Conservation (phyloP, 2,329 filamentous ascomycete species). For the Colletotrichum lupini region DNA sequence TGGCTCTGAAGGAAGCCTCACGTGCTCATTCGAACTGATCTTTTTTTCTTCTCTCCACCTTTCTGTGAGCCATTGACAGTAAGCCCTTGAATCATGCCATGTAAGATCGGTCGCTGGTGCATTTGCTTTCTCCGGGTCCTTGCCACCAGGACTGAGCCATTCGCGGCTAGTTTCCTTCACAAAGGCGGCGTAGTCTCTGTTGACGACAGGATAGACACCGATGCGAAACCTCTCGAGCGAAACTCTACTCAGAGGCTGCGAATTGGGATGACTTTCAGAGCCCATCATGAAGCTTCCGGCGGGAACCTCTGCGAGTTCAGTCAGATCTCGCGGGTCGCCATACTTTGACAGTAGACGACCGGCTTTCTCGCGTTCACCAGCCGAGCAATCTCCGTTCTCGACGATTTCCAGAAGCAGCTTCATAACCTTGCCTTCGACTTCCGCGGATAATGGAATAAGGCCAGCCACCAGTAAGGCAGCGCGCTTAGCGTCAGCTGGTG, state of each 20-base stretch:
- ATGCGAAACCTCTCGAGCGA: not conserved
- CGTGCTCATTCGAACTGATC: not conserved
- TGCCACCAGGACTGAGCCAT: constrained; percentile 1
- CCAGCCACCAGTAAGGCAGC: constrained; percentile 13
- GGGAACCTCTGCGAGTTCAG: not conserved
- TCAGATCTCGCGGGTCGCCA: constrained; percentile 18
- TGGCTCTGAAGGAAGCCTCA: constrained; percentile 11
- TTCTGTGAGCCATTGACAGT: constrained; percentile 14
- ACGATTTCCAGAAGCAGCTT: not conserved
- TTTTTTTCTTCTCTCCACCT: not conserved
- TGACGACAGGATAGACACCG: constrained; percentile 13
- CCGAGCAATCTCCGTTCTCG: not conserved
- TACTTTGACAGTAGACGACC: constrained; percentile 7
- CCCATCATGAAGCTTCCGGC: constrained; percentile 17
- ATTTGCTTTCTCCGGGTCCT: not conserved
- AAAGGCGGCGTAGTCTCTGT: constrained; percentile 4
- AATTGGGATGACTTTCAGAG: constrained; percentile 22
- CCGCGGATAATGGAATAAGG: not conserved
- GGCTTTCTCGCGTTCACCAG: not conserved
- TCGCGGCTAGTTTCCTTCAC: not conserved
- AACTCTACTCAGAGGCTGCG: not conserved
- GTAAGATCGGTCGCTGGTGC: constrained; percentile 24
- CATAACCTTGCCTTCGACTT: not conserved
- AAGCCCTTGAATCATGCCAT: constrained; percentile 11
- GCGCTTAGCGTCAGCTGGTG: not conserved